phyloP scores from a whole-genome alignment of 768 basidiomycete genomes.

The Suillus placidus region DNA sequence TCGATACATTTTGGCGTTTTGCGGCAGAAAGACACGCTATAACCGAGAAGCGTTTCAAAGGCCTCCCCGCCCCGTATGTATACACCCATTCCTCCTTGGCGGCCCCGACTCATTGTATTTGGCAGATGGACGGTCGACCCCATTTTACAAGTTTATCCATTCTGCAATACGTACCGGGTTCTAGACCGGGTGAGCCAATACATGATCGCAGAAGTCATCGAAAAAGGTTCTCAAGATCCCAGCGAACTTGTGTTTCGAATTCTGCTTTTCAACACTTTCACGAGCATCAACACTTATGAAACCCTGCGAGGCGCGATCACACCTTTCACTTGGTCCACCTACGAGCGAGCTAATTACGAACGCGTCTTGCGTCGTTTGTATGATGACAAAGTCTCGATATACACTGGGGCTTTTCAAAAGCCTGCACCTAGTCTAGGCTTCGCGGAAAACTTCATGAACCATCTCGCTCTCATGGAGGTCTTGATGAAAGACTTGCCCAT shows the following conservation, averaged over 20 bases:
- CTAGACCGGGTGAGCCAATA: constrained; percentile 73
- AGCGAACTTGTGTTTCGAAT: constrained; percentile 73
- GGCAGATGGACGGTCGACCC: constrained; percentile 71
- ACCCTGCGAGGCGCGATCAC: constrained; percentile 54
- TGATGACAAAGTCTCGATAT: constrained; percentile 48
- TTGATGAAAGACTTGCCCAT: constrained; percentile 61
- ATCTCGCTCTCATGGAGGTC: constrained; percentile 60
- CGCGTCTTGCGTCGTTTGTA: constrained; percentile 50
- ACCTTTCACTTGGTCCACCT: constrained; percentile 62
- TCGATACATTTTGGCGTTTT: constrained; percentile 64
- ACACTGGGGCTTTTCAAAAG: constrained; percentile 72
- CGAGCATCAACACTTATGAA: constrained; percentile 74
- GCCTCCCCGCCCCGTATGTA: constrained; percentile 54
- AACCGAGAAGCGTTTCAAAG: constrained; percentile 55
- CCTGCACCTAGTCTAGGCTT: constrained; percentile 62
- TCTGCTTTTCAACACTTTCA: constrained; percentile 71
- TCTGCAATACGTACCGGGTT: constrained; percentile 78
- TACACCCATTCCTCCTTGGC: background rate
- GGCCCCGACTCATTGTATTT: constrained; percentile 3
- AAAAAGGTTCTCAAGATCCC: constrained; percentile 61
- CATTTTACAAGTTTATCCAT: constrained; percentile 56
- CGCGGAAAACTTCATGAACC: constrained; percentile 54
- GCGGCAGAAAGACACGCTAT: constrained; percentile 60
- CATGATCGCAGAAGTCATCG: constrained; percentile 67
- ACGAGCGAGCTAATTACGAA: constrained; percentile 54